Base-by-base conservation (phyloP, 2,329 filamentous ascomycete genomes). In the Aspergillus sp. region DNA sequence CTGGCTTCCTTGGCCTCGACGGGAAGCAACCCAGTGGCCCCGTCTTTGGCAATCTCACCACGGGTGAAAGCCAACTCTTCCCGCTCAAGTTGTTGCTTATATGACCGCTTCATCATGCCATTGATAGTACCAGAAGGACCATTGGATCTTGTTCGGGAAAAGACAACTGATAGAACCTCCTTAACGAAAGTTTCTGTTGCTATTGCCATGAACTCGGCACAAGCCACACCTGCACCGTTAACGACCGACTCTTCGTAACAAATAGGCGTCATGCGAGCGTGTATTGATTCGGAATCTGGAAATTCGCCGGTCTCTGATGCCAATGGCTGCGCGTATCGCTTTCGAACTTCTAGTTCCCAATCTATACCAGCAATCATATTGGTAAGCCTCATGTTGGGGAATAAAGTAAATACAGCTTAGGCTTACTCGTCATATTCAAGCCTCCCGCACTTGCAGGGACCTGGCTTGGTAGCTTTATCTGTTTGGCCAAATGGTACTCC, bases 41-140 rank as follows among this genome's bases (percentile, higher is more conserved):
- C 88, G 57, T 92, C 90, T 63, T 90, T 83, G 17, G 83, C 79
- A 1, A 96, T 72, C 65, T 93, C 89, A 4, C 92, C 91, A n/a
- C 85, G 81, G 41, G 86, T 82, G 24, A 85, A 86, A 0, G 85
- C 83, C 43, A 88, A 83, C 70, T 96, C 92, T 72, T 97, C 93
- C 47, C 81, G 80, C 54, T 86, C 85, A 11, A 96, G 80, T 70
- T 91, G 89, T 57, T 84, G 82, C 62, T 85, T 86, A 74, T 93
- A 97, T 57, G 85, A 87, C 64, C 88, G 84, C 2, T 91, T 96
- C 71, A 92, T 88, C 57, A 97, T 85, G 80, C 89, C 90, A 36
- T 81, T 82, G 42, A 84, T 84, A 42, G 86, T 87, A 34, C 85
- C 81, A 3, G 88, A 88, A 1, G 82, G 79, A 1, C 82, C 84